Evolutionary conservation across 352 stramenopile species (phyloP), one percentile per base, ranked within the genome.

Genomic region (Globisporangium iwayamae): DNA sequence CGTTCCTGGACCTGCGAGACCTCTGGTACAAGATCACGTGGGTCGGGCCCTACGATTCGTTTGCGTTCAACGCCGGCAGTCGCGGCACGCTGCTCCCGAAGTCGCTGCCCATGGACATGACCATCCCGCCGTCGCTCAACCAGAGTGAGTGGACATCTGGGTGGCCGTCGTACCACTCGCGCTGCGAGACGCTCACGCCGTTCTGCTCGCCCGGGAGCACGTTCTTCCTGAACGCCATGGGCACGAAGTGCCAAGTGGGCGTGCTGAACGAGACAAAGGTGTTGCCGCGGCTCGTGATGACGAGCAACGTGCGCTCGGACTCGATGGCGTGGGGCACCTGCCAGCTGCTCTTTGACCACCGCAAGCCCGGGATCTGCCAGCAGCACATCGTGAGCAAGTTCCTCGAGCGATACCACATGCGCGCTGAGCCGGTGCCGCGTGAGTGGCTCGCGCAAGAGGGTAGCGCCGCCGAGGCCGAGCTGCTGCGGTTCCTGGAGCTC

Each of bases 1-100:
- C 62, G 5, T 50, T 56, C 4, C 32, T 67, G 5, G 64, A 74
- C 25, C n/a, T 69, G 13, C 68, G 68, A 0, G 68, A 74, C 58
- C 46, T 71, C 43, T 67, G 56, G 60, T 74, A 64, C 60, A 74
- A 74, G 52, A 41, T 68, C 50, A 65, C 46, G 36, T 74, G 68
- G 68, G 52, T 74, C 34, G 68, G 68, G 2, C 64, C 64, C 7
- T 70, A 50, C 56, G 68, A 74, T 20, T 48, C 55, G 10, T 74
- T 63, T 36, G 56, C 65, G 46, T 71, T 74, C 43, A 60, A 56
- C 9, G 61, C 64, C 13, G 64, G 60, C 13, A 71, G 67, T 28
- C 55, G 55, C 14, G 63, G 63, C 38, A 66, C 57, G 45, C 36
- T 72, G 36, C 50, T 64, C 0, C 38, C 34, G 0, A 61, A 51